phyloP scores from a whole-genome alignment of 257 asterid species.

The Coffea canephora region DNA sequence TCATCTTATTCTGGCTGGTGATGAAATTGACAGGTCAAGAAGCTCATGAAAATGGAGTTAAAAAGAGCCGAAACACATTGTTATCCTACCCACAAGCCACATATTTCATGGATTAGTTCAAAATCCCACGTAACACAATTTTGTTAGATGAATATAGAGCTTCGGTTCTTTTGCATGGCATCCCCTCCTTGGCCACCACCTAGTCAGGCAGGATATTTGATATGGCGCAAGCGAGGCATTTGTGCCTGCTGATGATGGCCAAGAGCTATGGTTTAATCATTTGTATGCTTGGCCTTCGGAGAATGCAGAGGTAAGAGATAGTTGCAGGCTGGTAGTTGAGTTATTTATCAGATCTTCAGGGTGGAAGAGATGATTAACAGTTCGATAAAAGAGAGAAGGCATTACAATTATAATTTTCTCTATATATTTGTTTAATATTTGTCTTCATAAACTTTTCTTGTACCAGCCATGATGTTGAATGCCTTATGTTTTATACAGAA shows the following conservation, averaged over 20 bases:
- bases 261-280: neutral
- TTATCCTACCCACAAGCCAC: neutral
- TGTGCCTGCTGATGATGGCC: neutral
- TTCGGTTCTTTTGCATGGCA: neutral
- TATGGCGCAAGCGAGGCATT: neutral
- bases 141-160: neutral
- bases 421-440: neutral
- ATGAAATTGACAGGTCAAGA: conserved; percentile 9
- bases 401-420: neutral
- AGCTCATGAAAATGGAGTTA: neutral
- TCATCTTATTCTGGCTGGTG: conserved; percentile 51
- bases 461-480: neutral
- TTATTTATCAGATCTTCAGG: neutral
- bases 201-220: neutral
- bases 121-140: neutral
- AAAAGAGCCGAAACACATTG: too few relatives aligned
- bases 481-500: neutral
- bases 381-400: neutral
- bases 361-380: neutral
- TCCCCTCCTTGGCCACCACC: neutral
- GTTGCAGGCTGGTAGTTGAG: neutral
- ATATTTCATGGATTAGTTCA: neutral
- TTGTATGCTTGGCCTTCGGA: neutral
- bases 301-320: neutral
- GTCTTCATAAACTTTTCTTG: neutral